Evolutionary conservation across 345 rosid species (phyloP), one percentile per base, ranked within the genome.

Genomic region (Dovyalis caffra): DNA sequence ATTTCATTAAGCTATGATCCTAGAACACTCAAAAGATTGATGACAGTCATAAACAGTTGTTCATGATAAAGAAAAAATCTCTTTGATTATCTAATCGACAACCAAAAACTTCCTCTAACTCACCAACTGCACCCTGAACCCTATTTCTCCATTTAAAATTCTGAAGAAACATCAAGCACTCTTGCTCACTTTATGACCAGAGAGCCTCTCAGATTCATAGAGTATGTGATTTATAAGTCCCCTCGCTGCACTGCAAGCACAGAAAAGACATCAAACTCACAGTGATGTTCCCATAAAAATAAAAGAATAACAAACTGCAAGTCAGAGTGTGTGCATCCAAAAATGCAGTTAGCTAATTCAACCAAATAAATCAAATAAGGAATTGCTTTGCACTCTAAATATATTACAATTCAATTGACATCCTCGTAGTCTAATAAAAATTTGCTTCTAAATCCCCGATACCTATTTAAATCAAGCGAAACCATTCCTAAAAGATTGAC

Each of bases 191-290:
- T 93, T 96, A 58, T 88, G 86, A 75, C 99, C 92, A 26, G 94
- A 77, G 83, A 85, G 56, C 87, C 83, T 89, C 87, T 92, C 97
- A 21, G 97, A 73, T 84, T 91, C 99, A 0, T 86, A 84, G 45
- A 95, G 85, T 68, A 93, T 91, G 82, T 95, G 99, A 81, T 95
- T 93, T 80, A 93, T 89, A 72, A 93, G 98, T 77, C 97, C 98
- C 72, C 98, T 87, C 29, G 99, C 99, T 7, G 97, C 99, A 72
- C 99, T 96, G 88, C 85, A 81, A 81, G 34, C 16, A 57, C 21
- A 43, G 25, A 65, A 35, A 8, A 64, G 21, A n/a, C 20, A 5
- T 62, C 28, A 56, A 49, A 25, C 32, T 35, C 8, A 2, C 12
- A 47, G 16, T 14, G 31, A n/a, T 8, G 3, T 45, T 34, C 9